Base-by-base conservation (phyloP, 2,329 filamentous ascomycete genomes). In the Ampelomyces quisqualis region DNA sequence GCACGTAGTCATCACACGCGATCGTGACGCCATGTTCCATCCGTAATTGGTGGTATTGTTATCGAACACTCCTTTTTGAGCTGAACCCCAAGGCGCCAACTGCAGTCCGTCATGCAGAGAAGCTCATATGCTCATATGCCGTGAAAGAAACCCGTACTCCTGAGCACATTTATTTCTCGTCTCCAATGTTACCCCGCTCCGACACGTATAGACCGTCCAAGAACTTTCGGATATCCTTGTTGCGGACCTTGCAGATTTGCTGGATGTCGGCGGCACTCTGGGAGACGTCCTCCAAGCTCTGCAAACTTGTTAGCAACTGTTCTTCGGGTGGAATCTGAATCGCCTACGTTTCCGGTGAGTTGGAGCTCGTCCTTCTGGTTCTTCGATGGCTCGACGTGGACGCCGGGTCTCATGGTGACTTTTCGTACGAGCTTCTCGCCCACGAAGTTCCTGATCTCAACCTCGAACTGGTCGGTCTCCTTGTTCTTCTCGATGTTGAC, bases 181-280 rank as follows among this genome's bases (percentile, higher is more conserved):
- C n/a, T n/a, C n/a, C 86, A 69, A 98, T 85, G 85, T 97, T 95
- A 77, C 87, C 86, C 81, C 89, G 87, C 87, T 98, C 93, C 72
- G 90, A 96, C 70, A 98, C 93, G 82, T 98, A 98, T 76, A 98
- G 82, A 85, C 93, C 93, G 80, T 98, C 94, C 82, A 98, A 85
- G 87, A 98, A 98, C 88, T 94, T 67, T 51, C 94, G 90, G 81
- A 98, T 98, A 95, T 98, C 93, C 90, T 98, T 98, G 88, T 98
- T 98, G 76, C 90, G 85, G 77, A 98, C 93, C 78, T 84, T 84
- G 90, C 93, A 98, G 78, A 93, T 90, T 79, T 98, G 93, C 82
- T 98, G 93, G 75, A 98, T 96, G 75, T 98, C 93, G 77, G 93
- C 93, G 62, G 93, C 93, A 71, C 85, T 90, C 81, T 98, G 93